Conservation (phyloP, 1,284 basidiomycete genomes). For the Dichomitus squalens region DNA sequence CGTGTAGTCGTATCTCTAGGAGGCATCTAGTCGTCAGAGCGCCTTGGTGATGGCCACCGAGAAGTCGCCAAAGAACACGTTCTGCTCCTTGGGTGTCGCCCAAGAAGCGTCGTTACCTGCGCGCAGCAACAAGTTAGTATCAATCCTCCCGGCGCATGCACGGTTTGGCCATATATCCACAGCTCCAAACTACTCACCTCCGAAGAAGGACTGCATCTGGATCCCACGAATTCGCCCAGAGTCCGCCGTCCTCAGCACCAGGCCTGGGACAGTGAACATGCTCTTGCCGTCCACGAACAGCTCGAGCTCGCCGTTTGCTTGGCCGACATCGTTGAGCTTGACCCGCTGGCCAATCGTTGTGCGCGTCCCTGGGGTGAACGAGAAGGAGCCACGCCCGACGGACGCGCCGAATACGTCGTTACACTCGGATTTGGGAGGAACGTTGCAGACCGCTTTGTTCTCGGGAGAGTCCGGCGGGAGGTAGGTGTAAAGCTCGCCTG, state of each 20-base stretch:
- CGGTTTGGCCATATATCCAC: neutral
- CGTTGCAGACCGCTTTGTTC: slow-evolving; percentile 55
- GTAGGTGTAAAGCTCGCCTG: slow-evolving; percentile 64
- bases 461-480: slow-evolving; percentile 60
- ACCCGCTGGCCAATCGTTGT: slow-evolving; percentile 64
- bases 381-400: slow-evolving; percentile 73
- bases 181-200: slow-evolving; percentile 41
- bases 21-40: slow-evolving; percentile 36
- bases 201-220: slow-evolving; percentile 72
- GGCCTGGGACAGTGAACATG: slow-evolving; percentile 51
- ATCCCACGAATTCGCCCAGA: slow-evolving; percentile 57
- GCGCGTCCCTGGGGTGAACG: slow-evolving; percentile 61
- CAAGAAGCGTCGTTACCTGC: slow-evolving; percentile 48
- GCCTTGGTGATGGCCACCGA: slow-evolving; percentile 57
- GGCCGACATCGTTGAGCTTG: slow-evolving; percentile 57
- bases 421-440: slow-evolving; percentile 56
- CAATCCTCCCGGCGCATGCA: neutral
- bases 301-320: slow-evolving; percentile 57
- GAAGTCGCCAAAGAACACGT: slow-evolving; percentile 66
- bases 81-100: slow-evolving; percentile 58
- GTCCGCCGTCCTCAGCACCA: slow-evolving; percentile 49
- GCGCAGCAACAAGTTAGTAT: neutral
- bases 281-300: slow-evolving; percentile 61
- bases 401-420: slow-evolving; percentile 66
- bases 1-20: too few relatives aligned